These are phyloP conservation scores for Alloteropsis semialata DNA, from an alignment of 176 grass and related monocot genomes.

Conservation along the genomic window DNA sequence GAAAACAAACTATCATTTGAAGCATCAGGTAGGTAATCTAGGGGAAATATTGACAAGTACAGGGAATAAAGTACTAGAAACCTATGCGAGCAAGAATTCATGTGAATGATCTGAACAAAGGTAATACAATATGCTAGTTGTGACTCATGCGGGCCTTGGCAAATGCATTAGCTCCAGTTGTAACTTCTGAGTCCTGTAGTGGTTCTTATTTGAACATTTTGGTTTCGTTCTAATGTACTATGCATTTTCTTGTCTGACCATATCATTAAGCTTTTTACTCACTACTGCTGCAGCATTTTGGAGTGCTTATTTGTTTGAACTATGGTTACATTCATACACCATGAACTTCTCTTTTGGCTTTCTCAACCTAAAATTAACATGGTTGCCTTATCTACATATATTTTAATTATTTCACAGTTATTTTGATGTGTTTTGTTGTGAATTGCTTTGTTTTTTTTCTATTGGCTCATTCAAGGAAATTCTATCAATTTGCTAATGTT, in stretches of 20 bases:
- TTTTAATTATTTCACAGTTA: not conserved
- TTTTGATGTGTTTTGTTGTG: slow-evolving; percentile 9
- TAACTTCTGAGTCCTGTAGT: slow-evolving; percentile 1
- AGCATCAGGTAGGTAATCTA: slow-evolving; percentile 8
- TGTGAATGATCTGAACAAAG: not conserved
- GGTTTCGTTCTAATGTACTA: not conserved
- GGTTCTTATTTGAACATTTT: slow-evolving; percentile 16
- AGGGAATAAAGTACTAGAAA: not conserved
- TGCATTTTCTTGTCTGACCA: not conserved
- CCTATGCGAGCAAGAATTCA: not conserved
- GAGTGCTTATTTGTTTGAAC: not conserved
- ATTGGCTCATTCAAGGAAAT: not conserved
- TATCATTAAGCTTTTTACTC: not conserved
- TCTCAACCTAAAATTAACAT: not conserved
- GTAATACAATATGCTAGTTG: not conserved
- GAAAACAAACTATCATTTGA: not conserved
- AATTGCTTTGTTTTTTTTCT: not conserved
- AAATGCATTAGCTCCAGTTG: slow-evolving; percentile 3
- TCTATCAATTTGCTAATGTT: slow-evolving; percentile 1
- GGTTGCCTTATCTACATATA: not conserved
- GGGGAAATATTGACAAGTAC: not conserved
- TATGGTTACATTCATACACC: not conserved
- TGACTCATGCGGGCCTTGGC: not conserved
- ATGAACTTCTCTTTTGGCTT: not conserved
- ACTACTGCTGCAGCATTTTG: slow-evolving; percentile 4